Base-by-base conservation (phyloP, 805 yeast species). In the Ogataea henricii region DNA sequence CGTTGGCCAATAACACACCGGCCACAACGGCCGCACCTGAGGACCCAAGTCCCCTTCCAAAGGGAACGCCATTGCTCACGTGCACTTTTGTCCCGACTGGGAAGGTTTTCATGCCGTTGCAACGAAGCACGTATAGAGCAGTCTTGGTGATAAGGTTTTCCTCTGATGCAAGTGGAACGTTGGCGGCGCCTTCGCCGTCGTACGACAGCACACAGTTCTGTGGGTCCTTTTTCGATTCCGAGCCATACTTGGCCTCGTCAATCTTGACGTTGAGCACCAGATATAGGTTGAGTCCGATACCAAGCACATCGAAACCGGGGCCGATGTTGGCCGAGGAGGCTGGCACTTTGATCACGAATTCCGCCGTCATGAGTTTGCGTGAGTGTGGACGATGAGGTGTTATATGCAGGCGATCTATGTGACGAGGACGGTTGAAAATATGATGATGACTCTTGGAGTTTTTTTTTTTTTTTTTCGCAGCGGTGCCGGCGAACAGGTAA, bases 11-110 rank as follows among this genome's bases (percentile, higher is more conserved):
- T 71, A 90, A 74, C 10, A 87, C 96, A 63, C 99, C 99, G 16
- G 95, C 98, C 23, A 94, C 98, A 25, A 94, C 96, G 33, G 99
- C 99, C 6, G 98, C 96, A 43, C 97, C 99, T 3, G 96, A 87
- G 1, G 98, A 94, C 1, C 99, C 99, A 49, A 94, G 76, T 7
- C 99, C 99, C 65, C 99, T 83, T 25, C 99, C 98, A 55, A 94
- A 73, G 3, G 99, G 99, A 53, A 94, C 91, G 27, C 97, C 97
- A 68, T 94, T 94, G 52, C 71, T 74, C 47, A 94, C 94, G 51
- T 81, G 87, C 30, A 94, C 76, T 42, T 71, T 78, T 5, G 98
- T 91, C 34, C 96, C 96, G 10, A 71, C 65, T 39, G 98, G 98
- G 72, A 94, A 94, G 30, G 77, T 66, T 46, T 82, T 71, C 40